phyloP scores from a whole-genome alignment of 495 filamentous ascomycete species.

The Hypoxylon perforatum region DNA sequence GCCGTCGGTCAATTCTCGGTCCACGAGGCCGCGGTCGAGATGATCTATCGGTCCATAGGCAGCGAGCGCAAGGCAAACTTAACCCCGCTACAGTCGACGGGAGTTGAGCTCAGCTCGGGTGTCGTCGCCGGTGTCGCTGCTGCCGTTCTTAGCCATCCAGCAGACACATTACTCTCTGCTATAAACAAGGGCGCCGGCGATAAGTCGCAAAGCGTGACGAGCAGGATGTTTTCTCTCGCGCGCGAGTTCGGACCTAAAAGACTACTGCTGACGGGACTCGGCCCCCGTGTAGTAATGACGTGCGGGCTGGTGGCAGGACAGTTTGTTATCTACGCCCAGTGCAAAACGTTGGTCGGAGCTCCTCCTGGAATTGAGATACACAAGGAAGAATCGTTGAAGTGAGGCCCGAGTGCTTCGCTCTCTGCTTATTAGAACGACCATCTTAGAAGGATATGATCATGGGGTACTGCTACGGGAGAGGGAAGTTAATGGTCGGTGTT shows the following conservation, averaged over 20 bases:
- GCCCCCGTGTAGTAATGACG: slow-evolving; percentile 51
- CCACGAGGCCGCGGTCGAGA: slow-evolving; percentile 49
- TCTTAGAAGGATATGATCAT: background rate
- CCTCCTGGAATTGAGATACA: slow-evolving; percentile 51
- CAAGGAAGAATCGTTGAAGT: slow-evolving; percentile 41
- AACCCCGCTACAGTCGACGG: slow-evolving; percentile 64
- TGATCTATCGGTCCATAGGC: slow-evolving; percentile 48
- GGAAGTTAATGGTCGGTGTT: no score
- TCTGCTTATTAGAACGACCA: background rate
- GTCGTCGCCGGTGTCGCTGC: slow-evolving; percentile 89
- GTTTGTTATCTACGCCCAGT: slow-evolving; percentile 54
- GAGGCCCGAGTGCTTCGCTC: background rate
- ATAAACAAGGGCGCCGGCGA: slow-evolving; percentile 78
- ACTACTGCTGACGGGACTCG: slow-evolving; percentile 45
- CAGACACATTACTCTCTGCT: slow-evolving; percentile 89
- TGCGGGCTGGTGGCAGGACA: slow-evolving; percentile 50
- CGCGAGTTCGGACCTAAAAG: slow-evolving; percentile 49
- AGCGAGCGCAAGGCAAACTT: slow-evolving; percentile 47
- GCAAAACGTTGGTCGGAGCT: slow-evolving; percentile 49
- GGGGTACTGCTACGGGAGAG: no score
- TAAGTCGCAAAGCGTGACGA: slow-evolving; percentile 44
- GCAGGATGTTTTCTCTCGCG: slow-evolving; percentile 50
- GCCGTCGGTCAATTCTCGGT: slow-evolving; percentile 52
- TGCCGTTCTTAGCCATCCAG: slow-evolving; percentile 85
- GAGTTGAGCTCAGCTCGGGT: slow-evolving; percentile 83